Evolutionary conservation across 2,329 filamentous ascomycete species (phyloP).

Genomic region (Oidium heveae): DNA sequence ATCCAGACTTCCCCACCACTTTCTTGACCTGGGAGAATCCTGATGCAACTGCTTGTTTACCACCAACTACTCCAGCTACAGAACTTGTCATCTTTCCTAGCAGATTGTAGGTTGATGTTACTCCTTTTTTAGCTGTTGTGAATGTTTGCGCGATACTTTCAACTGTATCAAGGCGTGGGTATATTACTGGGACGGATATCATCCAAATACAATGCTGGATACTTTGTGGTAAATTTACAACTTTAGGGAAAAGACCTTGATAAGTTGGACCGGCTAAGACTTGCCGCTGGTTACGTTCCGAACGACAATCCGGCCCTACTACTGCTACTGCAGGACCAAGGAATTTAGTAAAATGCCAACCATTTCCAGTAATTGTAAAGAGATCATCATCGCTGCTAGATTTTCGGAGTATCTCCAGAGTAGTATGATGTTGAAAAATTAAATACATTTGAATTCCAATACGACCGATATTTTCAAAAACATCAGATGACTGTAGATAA

Average conservation of each 20-base stretch:
- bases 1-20: slow-evolving; percentile 76
- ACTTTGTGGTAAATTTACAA: slow-evolving; percentile 68
- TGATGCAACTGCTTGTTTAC: slow-evolving; percentile 74
- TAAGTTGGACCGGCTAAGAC: slow-evolving; percentile 94
- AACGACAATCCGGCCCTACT: slow-evolving; percentile 74
- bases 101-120: slow-evolving; percentile 90
- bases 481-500: slow-evolving; percentile 91
- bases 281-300: slow-evolving; percentile 69
- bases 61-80: slow-evolving; percentile 83
- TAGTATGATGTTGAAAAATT: slow-evolving; percentile 94
- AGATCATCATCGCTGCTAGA: slow-evolving; percentile 71
- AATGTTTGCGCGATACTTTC: slow-evolving; percentile 81
- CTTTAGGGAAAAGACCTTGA: slow-evolving; percentile 88
- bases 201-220: slow-evolving; percentile 97
- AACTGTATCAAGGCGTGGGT: slow-evolving; percentile 73
- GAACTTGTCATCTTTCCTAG: slow-evolving; percentile 87
- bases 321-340: slow-evolving; percentile 77
- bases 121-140: slow-evolving; percentile 83
- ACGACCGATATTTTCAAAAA: slow-evolving; percentile 95
- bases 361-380: slow-evolving; percentile 89
- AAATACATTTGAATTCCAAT: slow-evolving; percentile 95
- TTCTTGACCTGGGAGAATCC: slow-evolving; percentile 92
- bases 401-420: slow-evolving; percentile 73
- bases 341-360: slow-evolving; percentile 97
- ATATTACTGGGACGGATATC: slow-evolving; percentile 72